These are phyloP conservation scores for Auricularia sp. DNA, from an alignment of 768 basidiomycete genomes.

Conservation along the genomic window DNA sequence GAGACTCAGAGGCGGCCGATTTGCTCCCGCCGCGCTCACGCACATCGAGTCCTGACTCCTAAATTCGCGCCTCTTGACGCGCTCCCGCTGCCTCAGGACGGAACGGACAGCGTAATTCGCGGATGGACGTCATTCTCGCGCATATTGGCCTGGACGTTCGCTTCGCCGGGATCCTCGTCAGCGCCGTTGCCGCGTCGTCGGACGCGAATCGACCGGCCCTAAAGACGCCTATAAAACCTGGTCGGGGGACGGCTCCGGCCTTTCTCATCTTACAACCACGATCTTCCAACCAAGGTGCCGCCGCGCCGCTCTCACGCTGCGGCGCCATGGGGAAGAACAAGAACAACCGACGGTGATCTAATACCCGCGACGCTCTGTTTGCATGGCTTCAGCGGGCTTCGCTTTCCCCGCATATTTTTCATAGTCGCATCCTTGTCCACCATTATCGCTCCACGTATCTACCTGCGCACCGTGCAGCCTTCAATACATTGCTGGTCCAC, in stretches of 20 bases:
- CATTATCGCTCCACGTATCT: too few relatives aligned
- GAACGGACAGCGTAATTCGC: too few relatives aligned
- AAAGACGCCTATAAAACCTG: neutral
- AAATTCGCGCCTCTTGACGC: neutral
- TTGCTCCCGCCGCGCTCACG: neutral
- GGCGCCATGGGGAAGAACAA: neutral
- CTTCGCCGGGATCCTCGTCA: neutral
- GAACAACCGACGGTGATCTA: neutral
- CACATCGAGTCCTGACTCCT: neutral
- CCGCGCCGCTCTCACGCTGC: neutral
- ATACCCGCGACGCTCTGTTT: neutral
- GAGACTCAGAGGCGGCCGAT: neutral
- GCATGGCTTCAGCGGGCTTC: neutral
- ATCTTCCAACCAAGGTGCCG: neutral
- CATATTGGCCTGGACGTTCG: neutral
- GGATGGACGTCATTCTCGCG: neutral
- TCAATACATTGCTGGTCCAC: too few relatives aligned
- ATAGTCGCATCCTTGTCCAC: neutral
- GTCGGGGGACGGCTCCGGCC: neutral
- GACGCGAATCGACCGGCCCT: neutral
- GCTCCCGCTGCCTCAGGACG: neutral
- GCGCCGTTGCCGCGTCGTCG: neutral
- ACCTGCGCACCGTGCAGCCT: too few relatives aligned
- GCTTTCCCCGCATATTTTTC: neutral
- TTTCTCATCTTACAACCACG: slow-evolving; percentile 2